Base-by-base conservation (phyloP, 495 filamentous ascomycete species). In the Daldinia loculata region DNA sequence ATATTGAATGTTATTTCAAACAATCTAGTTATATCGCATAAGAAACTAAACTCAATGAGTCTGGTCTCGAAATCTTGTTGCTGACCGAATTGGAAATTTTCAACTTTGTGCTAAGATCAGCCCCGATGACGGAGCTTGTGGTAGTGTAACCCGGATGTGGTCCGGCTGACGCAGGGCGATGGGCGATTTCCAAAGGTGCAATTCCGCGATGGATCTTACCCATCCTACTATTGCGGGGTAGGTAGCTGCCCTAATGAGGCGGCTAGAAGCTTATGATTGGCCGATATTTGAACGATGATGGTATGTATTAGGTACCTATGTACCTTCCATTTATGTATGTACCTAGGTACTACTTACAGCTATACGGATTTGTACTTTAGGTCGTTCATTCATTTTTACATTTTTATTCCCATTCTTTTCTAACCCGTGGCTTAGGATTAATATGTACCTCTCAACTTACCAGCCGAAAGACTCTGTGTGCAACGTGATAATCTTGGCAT, bases 401-500 rank as follows among this genome's bases (percentile, higher is more conserved):
- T 43, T 17, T 19, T 48, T 48, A 36, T 36, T 36, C 34, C 6
- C 12, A 36, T 14, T 36, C 4, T 36, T 36, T 14, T 48, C 8
- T 4, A 48, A 48, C 8, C 1, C 17, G 3, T 48, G 8, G 4
- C 14, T 22, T 4, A 48, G 9, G 19, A 7, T 9, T 24, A 22
- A 48, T 11, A 29, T 58, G 9, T 26, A 11, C 11, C 6, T 41
- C 30, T 36, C 17, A 59, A 29, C 30, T 68, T 58, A 77, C 75
- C 75, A 77, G 3, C 75, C 75, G 48, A 77, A 77, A 29, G 72
- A 92, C 79, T 93, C 91, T 8, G 90, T 87, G 80, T 93, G 91
- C 70, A 94, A 71, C 72, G 89, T 91, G 48, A 94, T 84, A 79
- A 93, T 90, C 63, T 93, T 90, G 19, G 61, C 58, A 14, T 84